Percentiles rank a stretch among this genome's conserved stretches.
Conservation (phyloP, 495 filamentous ascomycete genomes). For the Astrocystis sublimbata region DNA sequence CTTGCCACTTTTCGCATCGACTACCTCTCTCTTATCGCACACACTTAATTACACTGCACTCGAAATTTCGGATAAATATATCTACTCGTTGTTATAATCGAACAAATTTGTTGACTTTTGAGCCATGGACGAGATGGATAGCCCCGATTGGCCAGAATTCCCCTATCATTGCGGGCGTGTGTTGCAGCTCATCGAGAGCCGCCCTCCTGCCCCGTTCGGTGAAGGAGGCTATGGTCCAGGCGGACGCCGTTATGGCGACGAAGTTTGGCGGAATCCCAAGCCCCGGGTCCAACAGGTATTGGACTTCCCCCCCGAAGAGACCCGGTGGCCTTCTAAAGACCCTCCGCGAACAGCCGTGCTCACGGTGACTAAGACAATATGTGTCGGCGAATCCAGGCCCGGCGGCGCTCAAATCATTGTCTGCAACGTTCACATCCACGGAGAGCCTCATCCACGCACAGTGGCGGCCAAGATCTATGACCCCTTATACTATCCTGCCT, state of each 20-base stretch:
- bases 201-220: neutral
- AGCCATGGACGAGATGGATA: neutral
- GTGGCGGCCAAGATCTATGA: constrained; percentile 25
- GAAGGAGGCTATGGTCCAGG: neutral
- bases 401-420: neutral
- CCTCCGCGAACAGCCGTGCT: neutral
- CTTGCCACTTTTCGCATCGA: no score
- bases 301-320: neutral
- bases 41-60: no score
- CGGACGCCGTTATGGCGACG: neutral
- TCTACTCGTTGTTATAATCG: no score
- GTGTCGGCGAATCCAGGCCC: neutral
- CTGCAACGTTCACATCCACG: neutral
- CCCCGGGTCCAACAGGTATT: neutral
- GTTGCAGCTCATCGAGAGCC: neutral
- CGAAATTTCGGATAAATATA: no score
- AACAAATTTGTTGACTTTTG: neutral
- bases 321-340: neutral
- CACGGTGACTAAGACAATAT: neutral
- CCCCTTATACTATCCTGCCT: constrained; percentile 21
- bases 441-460: neutral
- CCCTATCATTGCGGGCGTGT: neutral
- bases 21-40: no score
- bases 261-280: no score
- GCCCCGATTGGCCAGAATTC: neutral